Evolutionary conservation across 495 filamentous ascomycete genomes (phyloP), one percentile per base, ranked within the genome.

Genomic region (Xylaria intraflava): DNA sequence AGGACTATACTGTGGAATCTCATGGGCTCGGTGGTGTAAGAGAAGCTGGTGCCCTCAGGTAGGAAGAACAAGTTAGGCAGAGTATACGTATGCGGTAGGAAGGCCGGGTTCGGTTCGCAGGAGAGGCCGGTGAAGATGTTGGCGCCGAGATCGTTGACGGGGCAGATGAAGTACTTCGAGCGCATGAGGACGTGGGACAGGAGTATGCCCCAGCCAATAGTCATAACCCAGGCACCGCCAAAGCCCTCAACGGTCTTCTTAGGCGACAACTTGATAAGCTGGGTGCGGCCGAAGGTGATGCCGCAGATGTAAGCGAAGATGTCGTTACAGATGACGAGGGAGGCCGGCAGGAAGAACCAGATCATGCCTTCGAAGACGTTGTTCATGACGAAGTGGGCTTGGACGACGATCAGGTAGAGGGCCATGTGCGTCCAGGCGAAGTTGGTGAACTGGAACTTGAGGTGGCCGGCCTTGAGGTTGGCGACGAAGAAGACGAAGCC

Each of bases 221-320:
- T 97, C 77, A 90, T 91, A 61, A 94, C 75, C 94, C 94, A 99
- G 19, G 94, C 94, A 51, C 94, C 94, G 35, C 97, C 75, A 67
- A 99, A 99, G 22, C 94, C 94, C 70, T 99, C 94, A 38, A 97
- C 93, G 1, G 94, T 99, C 84, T 99, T 99, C 78, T 99, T 99
- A 2, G 94, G 94, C 1, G 91, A 96, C 20, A 99, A 77, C 73
- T 97, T 95, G 72, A 99, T 99, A 40, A 99, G 79, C 67, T 95
- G 94, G 14, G 94, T 99, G 45, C 90, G 81, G 36, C 94, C 94
- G 67, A 99, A 95, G 8, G 90, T 90, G 64, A 99, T 96, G 56
- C 94, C 94, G 69, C 89, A 95, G 55, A 99, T 80, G 64, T 99
- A 99, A 65, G 94, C 94, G 64, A 95, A 97, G 55, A 97, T 99